These are phyloP conservation scores for Aegle marmelos DNA, from an alignment of 345 rosid genomes.

Conservation along the genomic window DNA sequence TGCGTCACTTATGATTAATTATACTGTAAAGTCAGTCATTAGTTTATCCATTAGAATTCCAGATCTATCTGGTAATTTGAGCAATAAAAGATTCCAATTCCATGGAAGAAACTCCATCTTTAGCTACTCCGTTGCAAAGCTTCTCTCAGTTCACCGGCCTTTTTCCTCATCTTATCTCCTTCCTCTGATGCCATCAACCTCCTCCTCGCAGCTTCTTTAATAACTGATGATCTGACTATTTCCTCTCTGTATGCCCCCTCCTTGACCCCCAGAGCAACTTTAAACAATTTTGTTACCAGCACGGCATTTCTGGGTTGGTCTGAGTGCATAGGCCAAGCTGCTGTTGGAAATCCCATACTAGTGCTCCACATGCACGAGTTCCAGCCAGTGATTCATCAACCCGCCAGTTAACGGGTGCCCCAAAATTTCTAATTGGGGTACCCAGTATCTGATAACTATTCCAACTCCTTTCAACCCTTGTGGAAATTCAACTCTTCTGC, in stretches of 20 bases:
- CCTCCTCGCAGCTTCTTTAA: neutral
- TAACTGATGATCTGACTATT: neutral
- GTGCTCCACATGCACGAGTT: constrained; percentile 14
- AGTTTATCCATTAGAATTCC: no score
- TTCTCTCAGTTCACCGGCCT: neutral
- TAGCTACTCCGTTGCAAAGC: neutral
- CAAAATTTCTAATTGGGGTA: constrained; percentile 10
- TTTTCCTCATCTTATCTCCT: neutral
- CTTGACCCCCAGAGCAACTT: constrained; percentile 1
- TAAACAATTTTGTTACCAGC: neutral
- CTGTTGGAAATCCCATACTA: constrained; percentile 10
- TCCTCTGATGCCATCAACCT: neutral
- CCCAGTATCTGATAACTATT: constrained; percentile 1
- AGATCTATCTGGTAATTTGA: neutral
- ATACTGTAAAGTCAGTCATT: neutral
- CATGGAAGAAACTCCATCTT: neutral
- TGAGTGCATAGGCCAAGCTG: constrained; percentile 16
- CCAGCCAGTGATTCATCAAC: constrained; percentile 20
- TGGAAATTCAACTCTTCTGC: neutral
- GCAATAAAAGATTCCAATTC: neutral
- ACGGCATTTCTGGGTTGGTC: constrained; percentile 10
- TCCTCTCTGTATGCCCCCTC: neutral
- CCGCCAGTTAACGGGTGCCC: neutral
- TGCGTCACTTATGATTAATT: neutral
- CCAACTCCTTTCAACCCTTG: constrained; percentile 1